phyloP scores from a whole-genome alignment of 2,329 filamentous ascomycete genomes.

The Venturia asperata region DNA sequence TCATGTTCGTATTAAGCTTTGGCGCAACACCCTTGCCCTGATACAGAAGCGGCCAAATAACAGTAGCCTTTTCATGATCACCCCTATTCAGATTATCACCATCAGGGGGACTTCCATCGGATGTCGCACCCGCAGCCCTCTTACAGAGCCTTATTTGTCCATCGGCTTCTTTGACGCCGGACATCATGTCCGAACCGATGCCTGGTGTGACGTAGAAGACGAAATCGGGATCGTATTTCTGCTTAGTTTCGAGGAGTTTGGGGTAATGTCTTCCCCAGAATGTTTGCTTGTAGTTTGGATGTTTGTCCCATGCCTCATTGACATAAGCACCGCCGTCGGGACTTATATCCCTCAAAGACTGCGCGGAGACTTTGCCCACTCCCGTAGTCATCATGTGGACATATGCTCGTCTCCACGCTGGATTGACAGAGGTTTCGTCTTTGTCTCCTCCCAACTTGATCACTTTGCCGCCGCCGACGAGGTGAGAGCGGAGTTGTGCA shows the following conservation, averaged over 20 bases:
- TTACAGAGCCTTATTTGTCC: neutral
- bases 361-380: neutral
- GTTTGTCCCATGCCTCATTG: slow-evolving; percentile 17
- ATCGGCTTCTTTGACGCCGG: neutral
- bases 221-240: slow-evolving; percentile 16
- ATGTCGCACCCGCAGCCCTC: neutral
- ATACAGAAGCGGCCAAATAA: slow-evolving; percentile 8
- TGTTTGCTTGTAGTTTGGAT: slow-evolving; percentile 15
- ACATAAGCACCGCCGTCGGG: slow-evolving; percentile 17
- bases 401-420: slow-evolving; percentile 31
- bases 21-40: slow-evolving; percentile 6
- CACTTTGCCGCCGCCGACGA: slow-evolving; percentile 16
- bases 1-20: neutral
- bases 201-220: slow-evolving; percentile 21
- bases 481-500: slow-evolving; percentile 14
- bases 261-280: slow-evolving; percentile 18
- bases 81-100: slow-evolving; percentile 6
- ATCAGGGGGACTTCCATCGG: neutral
- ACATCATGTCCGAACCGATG: slow-evolving; percentile 1
- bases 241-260: slow-evolving; percentile 11
- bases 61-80: neutral
- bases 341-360: neutral
- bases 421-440: slow-evolving; percentile 29
- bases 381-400: slow-evolving; percentile 15
- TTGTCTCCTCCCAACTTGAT: neutral